Evolutionary conservation across 352 stramenopile genomes (phyloP).

Genomic region (Aphanomyces invadans): DNA sequence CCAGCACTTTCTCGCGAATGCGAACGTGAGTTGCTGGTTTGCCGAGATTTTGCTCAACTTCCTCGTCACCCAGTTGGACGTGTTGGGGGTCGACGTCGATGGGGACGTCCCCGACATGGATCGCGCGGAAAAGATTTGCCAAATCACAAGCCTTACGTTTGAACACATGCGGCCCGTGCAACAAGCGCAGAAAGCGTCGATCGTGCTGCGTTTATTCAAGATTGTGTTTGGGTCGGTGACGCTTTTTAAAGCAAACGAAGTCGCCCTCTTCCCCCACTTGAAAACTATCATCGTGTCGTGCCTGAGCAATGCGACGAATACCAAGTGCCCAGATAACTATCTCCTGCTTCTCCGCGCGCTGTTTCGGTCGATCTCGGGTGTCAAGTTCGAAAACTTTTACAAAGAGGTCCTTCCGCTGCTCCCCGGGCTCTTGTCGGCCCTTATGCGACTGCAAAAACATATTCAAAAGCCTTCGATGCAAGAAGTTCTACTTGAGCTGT

Average conservation of each 20-base stretch:
- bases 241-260: conserved; percentile 95
- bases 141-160: conserved; percentile 63
- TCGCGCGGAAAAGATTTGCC: conserved; percentile 63
- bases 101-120: conserved; percentile 70
- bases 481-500: conserved; percentile 93
- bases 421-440: conserved; percentile 86
- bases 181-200: conserved; percentile 68
- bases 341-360: conserved; percentile 89
- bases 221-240: conserved; percentile 95
- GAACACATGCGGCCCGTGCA: conserved; percentile 68
- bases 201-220: conserved; percentile 90
- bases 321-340: conserved; percentile 91
- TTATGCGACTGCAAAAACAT: conserved; percentile 89
- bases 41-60: conserved; percentile 92
- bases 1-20: conserved; percentile 91
- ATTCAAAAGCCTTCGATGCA: conserved; percentile 82
- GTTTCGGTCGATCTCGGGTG: conserved; percentile 94
- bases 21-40: conserved; percentile 91
- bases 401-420: conserved; percentile 94
- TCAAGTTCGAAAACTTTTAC: conserved; percentile 98
- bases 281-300: conserved; percentile 91
- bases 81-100: conserved; percentile 79
- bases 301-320: conserved; percentile 86
- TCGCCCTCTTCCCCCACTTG: conserved; percentile 89
- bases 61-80: conserved; percentile 91